A percentile compares a stretch with the other conserved stretches of the same genome.
These are phyloP conservation scores for Nephelium lappaceum DNA, from an alignment of 345 rosid species.

Conservation along the genomic window DNA sequence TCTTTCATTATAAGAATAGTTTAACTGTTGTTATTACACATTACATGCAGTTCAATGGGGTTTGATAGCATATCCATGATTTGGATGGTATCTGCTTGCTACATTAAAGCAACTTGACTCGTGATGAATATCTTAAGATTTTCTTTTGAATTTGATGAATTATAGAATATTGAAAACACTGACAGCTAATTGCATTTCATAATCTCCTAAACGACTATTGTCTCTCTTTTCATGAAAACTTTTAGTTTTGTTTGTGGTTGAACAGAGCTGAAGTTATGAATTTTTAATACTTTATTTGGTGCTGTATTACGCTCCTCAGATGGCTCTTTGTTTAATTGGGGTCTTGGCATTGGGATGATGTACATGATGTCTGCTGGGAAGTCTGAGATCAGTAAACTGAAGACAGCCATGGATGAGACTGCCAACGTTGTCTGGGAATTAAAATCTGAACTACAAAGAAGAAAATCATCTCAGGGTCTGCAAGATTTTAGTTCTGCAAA, in stretches of 20 bases:
- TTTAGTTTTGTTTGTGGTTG: neutral
- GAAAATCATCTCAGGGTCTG: slow-evolving; percentile 43
- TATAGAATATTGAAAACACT: neutral
- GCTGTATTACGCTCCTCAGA: slow-evolving; percentile 38
- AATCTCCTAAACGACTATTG: neutral
- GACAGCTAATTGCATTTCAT: neutral
- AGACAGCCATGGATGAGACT: slow-evolving; percentile 69
- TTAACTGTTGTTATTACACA: neutral
- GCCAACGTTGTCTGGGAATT: slow-evolving; percentile 67
- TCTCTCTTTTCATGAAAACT: neutral
- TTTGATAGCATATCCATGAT: neutral
- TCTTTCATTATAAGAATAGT: neutral
- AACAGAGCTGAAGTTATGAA: neutral
- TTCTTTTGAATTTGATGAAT: neutral
- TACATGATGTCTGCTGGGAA: slow-evolving; percentile 80
- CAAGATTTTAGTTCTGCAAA: slow-evolving; percentile 25
- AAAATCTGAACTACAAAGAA: slow-evolving; percentile 58
- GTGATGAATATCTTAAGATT: neutral
- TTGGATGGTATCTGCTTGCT: neutral
- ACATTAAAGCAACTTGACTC: neutral
- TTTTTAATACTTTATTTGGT: slow-evolving; percentile 7
- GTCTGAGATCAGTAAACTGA: slow-evolving; percentile 62
- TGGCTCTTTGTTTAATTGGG: slow-evolving; percentile 55
- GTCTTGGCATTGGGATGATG: slow-evolving; percentile 76
- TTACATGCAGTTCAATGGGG: neutral